A percentile compares a stretch with the other conserved stretches of the same genome.
Conservation (phyloP, 192 early-diverging fungal genomes). For the Coemansia sp. region DNA sequence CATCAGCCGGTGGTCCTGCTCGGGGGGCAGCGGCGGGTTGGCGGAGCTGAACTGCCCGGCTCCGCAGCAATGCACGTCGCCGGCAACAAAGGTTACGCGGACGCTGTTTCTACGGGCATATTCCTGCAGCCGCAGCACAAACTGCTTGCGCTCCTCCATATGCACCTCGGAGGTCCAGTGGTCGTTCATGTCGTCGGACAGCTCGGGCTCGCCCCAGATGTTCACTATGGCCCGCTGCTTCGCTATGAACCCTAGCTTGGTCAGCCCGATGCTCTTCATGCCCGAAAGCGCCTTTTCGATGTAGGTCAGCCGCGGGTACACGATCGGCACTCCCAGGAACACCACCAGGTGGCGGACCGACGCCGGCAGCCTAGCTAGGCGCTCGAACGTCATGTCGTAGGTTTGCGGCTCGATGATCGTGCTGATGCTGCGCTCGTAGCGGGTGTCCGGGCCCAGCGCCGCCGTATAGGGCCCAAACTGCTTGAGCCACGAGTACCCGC, state of each 20-base stretch:
- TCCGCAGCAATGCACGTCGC: slow-evolving; percentile 76
- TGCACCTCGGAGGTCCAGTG: slow-evolving; percentile 70
- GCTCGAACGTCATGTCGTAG: slow-evolving; percentile 61
- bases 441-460: slow-evolving; percentile 66
- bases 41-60: slow-evolving; percentile 58
- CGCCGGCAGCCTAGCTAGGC: slow-evolving; percentile 43
- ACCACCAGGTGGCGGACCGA: slow-evolving; percentile 67
- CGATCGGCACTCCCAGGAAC: slow-evolving; percentile 69
- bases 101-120: slow-evolving; percentile 59
- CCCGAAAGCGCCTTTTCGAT: slow-evolving; percentile 67
- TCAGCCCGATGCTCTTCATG: slow-evolving; percentile 56
- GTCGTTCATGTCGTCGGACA: slow-evolving; percentile 85
- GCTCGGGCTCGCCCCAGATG: slow-evolving; percentile 78
- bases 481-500: slow-evolving; percentile 62
- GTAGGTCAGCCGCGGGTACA: slow-evolving; percentile 69
- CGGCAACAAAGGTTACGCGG: slow-evolving; percentile 77
- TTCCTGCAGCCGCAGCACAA: slow-evolving; percentile 65
- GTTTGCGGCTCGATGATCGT: slow-evolving; percentile 60
- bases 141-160: slow-evolving; percentile 62
- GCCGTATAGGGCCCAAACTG: slow-evolving; percentile 66
- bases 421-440: slow-evolving; percentile 66
- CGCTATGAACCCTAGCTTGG: slow-evolving; percentile 54
- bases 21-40: slow-evolving; percentile 54
- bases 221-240: slow-evolving; percentile 59
- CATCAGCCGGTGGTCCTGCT: slow-evolving; percentile 70